These are phyloP conservation scores for Scheffersomyces coipomensis DNA, from an alignment of 805 yeast species.

Conservation along the genomic window DNA sequence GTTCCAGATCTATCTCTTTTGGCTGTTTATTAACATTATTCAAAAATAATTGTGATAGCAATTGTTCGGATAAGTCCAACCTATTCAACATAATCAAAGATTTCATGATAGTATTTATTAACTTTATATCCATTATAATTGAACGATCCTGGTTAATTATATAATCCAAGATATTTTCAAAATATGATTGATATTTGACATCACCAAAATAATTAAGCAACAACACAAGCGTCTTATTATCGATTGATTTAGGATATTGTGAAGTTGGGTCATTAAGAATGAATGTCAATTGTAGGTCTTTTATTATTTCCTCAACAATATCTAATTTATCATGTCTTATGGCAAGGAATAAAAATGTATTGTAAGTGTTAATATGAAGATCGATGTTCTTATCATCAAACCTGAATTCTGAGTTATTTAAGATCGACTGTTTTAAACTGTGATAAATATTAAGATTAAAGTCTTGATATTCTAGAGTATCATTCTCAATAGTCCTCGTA, in stretches of 20 bases:
- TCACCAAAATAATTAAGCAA: too few relatives aligned
- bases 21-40: not conserved
- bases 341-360: conserved; percentile 26
- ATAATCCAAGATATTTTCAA: conserved; percentile 4
- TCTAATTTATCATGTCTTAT: conserved; percentile 22
- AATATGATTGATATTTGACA: too few relatives aligned
- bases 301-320: conserved; percentile 20
- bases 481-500: too few relatives aligned
- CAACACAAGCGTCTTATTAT: too few relatives aligned
- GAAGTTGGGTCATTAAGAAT: conserved; percentile 2
- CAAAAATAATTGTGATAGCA: conserved; percentile 4
- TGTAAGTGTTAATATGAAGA: conserved; percentile 16
- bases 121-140: conserved; percentile 13
- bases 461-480: not conserved
- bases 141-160: not conserved
- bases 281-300: conserved; percentile 2
- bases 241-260: too few relatives aligned
- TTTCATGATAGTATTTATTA: conserved; percentile 16
- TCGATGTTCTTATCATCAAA: conserved; percentile 12
- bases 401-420: conserved; percentile 15
- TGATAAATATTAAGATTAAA: not conserved
- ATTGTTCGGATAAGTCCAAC: conserved; percentile 9
- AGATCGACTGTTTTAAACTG: not conserved
- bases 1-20: not conserved
- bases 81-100: conserved; percentile 10